These are phyloP conservation scores for Testicularia cyperi DNA, from an alignment of 1,284 basidiomycete species.

Conservation along the genomic window DNA sequence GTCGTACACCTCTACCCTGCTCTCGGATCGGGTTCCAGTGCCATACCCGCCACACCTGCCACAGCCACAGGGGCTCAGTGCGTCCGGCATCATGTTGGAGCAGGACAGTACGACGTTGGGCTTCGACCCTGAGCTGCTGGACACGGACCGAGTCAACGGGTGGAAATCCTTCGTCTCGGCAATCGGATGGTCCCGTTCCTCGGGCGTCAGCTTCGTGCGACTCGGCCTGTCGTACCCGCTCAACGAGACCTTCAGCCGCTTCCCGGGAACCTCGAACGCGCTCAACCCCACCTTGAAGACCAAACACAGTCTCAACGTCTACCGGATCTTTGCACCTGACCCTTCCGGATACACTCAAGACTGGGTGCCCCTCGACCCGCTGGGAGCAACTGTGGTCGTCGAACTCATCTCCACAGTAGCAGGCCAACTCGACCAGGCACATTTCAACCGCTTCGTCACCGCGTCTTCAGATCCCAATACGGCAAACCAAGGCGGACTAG, in stretches of 20 bases:
- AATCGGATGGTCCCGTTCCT: constrained; percentile 30
- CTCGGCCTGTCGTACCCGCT: constrained; percentile 18
- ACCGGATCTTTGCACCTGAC: constrained; percentile 31
- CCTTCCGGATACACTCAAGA: constrained; percentile 22
- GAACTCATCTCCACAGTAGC: constrained; percentile 17
- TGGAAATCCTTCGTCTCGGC: constrained; percentile 31
- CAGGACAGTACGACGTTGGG: too few species aligned
- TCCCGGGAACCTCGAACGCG: constrained; percentile 3
- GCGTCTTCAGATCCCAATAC: not conserved
- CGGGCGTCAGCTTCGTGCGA: constrained; percentile 12
- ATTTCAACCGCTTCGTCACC: constrained; percentile 14
- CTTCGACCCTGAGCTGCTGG: constrained; percentile 12
- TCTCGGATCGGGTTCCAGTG: too few species aligned
- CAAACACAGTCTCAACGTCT: constrained; percentile 18
- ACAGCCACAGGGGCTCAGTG: too few species aligned
- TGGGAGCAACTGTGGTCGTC: constrained; percentile 22
- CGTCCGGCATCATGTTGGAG: too few species aligned
- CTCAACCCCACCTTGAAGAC: constrained; percentile 15
- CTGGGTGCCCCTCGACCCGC: constrained; percentile 27
- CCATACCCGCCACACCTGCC: too few species aligned
- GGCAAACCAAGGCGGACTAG: constrained; percentile 3
- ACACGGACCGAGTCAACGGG: constrained; percentile 16
- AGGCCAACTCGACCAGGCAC: constrained; percentile 20
- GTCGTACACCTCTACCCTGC: constrained; percentile 16
- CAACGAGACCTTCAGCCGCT: constrained; percentile 6